Base-by-base conservation (phyloP, 2,329 filamentous ascomycete genomes). In the Neonectria magnoliae region DNA sequence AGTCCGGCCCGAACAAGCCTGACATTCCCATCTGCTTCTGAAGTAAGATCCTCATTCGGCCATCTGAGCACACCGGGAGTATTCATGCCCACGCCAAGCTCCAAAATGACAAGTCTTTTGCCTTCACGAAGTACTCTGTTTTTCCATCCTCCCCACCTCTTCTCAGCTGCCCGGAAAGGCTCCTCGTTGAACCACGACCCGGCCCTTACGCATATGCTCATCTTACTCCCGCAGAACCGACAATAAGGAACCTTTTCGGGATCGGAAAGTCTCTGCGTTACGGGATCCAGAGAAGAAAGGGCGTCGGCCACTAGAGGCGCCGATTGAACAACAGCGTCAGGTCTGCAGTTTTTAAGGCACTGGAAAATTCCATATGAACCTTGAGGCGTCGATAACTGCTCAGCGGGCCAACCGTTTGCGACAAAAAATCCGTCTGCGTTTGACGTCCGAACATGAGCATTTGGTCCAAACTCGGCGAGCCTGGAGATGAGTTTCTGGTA, bases 31-130 rank as follows among this genome's bases (percentile, higher is more conserved):
- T 55, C 41, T 0, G 59, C 56, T 13, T 54, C 41, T 16, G 31
- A 59, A 1, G 68, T 65, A 2, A 73, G n/a, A 52, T 73, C 62
- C 22, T 71, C 71, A 8, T 73, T 70, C 0, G 71, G 71, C 71
- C 71, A 74, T 2, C 71, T 27, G 0, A 71, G 47, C 2, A 73
- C 71, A 0, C 71, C 71, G 0, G 71, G 70, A 0, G 71, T 73
- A n/a, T 71, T 73, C 65, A 69, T 70, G 0, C 71, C 71, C 0
- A 71, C 71, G 0, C 71, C 71, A 0, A 73, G 65, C 1, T 73
- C 71, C 3, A 73, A 1, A 22, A 73, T 61, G 1, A 73, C 70
- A 8, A 73, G 0, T 1, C 54, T 67, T 20, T 70, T 73, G 5
- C 57, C 68, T 5, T 68, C 68, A 2, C 41, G n/a, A 0, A 59